Evolutionary conservation across 2,329 filamentous ascomycete species (phyloP), one percentile per base, ranked within the genome.

Genomic region (Aspergillaceae sp.): DNA sequence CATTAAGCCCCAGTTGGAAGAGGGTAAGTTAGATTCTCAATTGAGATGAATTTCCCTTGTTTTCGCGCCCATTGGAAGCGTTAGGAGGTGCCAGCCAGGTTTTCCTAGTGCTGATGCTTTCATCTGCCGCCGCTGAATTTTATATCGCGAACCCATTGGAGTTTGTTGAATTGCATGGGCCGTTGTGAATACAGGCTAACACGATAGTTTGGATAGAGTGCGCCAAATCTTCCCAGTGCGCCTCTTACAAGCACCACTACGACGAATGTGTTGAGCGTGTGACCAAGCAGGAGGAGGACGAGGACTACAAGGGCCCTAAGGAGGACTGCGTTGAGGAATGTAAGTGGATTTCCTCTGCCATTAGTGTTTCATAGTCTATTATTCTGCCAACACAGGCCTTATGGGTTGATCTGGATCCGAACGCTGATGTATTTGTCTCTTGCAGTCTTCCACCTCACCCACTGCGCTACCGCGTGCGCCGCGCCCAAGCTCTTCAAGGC

Each of bases 301-400:
- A 84, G 55, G 82, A 84, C 60, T 77, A 78, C 71, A 82, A 83
- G 72, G 83, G 76, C 46, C 75, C 83, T 61, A 82, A 86, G 63
- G 92, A 98, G 80, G 90, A 97, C 76, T 98, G 92, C 64, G 88
- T 97, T 58, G 92, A 98, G 78, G 92, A 98, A 78, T 98, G 92
- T 97, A 85, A 73, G 90, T 82, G 42, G 11, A 19, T 19, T 19
- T 19, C 19, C 19, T 19, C 19, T 19, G 19, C 19, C 19, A 19
- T 19, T 19, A 2, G 19, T 19, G 19, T 19, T 19, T 19, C 19
- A 19, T 19, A 19, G 19, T 19, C 19, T 19, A 19, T 19, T 19
- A 19, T 19, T 19, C 19, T 19, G 19, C 19, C 19, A 19, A 19
- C 19, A 19, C 19, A 19, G 19, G 19, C 19, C 19, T 19, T 19